Percentiles rank a stretch among this genome's conserved stretches.
These are phyloP conservation scores for Epichloe gansuensis DNA, from an alignment of 2,329 filamentous ascomycete genomes.

Conservation along the genomic window DNA sequence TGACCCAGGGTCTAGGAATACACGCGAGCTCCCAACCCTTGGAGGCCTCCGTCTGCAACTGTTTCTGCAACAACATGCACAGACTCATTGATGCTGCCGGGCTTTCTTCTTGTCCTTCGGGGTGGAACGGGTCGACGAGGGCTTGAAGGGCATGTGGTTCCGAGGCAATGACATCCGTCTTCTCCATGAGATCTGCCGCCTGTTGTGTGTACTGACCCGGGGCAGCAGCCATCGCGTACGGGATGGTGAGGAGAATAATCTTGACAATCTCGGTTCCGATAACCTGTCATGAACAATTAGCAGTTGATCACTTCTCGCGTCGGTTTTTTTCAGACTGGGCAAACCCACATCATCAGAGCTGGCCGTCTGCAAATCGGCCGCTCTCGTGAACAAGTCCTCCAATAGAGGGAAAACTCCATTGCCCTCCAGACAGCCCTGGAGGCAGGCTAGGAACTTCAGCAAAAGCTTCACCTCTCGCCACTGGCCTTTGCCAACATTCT, in stretches of 20 bases:
- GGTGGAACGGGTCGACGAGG: conserved; percentile 73
- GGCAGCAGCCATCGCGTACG: conserved; percentile 70
- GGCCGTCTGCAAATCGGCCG: conserved; percentile 85
- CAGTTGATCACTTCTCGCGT: not conserved
- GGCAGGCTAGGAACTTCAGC: conserved; percentile 75
- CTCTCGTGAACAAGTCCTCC: conserved; percentile 79
- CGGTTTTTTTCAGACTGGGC: not conserved
- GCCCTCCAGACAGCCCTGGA: conserved; percentile 68
- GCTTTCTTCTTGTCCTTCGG: conserved; percentile 48
- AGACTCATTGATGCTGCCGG: conserved; percentile 53
- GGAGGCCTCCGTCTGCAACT: conserved; percentile 64
- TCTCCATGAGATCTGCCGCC: conserved; percentile 70
- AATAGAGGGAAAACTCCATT: conserved; percentile 77
- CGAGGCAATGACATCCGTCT: conserved; percentile 87
- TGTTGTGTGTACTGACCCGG: conserved; percentile 58
- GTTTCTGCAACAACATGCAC: conserved; percentile 71
- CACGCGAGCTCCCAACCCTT: conserved; percentile 63
- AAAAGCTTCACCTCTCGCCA: conserved; percentile 89
- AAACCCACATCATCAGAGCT: conserved; percentile 77
- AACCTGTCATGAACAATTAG: conserved; percentile 27
- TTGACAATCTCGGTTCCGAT: conserved; percentile 83
- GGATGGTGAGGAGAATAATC: conserved; percentile 87
- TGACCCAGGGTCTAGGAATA: conserved; percentile 54
- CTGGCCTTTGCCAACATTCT: conserved; percentile 55
- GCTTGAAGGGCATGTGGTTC: conserved; percentile 76